phyloP scores from a whole-genome alignment of 495 filamentous ascomycete species.

The Trichodelitschia bisporula region DNA sequence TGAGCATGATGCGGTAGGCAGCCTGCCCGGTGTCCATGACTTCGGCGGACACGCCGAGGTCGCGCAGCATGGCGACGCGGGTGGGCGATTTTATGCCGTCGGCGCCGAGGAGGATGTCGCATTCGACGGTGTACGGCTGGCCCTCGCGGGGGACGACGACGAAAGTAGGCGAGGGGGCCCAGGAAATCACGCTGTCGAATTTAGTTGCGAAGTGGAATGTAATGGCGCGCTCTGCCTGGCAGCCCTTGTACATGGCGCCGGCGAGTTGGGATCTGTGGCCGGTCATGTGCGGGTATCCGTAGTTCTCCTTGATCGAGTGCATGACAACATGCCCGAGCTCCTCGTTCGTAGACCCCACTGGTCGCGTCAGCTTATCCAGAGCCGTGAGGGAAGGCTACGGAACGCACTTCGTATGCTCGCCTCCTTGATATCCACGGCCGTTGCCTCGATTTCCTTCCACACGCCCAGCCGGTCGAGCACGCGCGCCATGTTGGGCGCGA shows the following conservation, averaged over 20 bases:
- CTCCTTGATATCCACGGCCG: slow-evolving; percentile 26
- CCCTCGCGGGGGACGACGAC: slow-evolving; percentile 30
- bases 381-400: neutral
- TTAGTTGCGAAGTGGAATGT: slow-evolving; percentile 42
- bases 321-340: slow-evolving; percentile 49
- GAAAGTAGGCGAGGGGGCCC: slow-evolving; percentile 28
- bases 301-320: slow-evolving; percentile 36
- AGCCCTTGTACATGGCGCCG: slow-evolving; percentile 38
- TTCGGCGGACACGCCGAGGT: slow-evolving; percentile 25
- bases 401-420: slow-evolving; percentile 26
- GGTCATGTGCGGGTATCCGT: slow-evolving; percentile 53
- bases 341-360: slow-evolving; percentile 39
- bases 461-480: slow-evolving; percentile 45
- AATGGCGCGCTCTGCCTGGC: slow-evolving; percentile 34
- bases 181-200: slow-evolving; percentile 27
- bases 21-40: slow-evolving; percentile 53
- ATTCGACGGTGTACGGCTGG: slow-evolving; percentile 25
- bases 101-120: slow-evolving; percentile 44
- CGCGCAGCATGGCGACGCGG: slow-evolving; percentile 33
- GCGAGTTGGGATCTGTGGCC: slow-evolving; percentile 57
- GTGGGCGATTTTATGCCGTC: slow-evolving; percentile 52
- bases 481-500: slow-evolving; percentile 57
- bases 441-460: slow-evolving; percentile 39
- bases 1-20: slow-evolving; percentile 70
- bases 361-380: neutral